Evolutionary conservation across 768 basidiomycete genomes (phyloP), one percentile per base, ranked within the genome.

Genomic region (Mycena crocata): DNA sequence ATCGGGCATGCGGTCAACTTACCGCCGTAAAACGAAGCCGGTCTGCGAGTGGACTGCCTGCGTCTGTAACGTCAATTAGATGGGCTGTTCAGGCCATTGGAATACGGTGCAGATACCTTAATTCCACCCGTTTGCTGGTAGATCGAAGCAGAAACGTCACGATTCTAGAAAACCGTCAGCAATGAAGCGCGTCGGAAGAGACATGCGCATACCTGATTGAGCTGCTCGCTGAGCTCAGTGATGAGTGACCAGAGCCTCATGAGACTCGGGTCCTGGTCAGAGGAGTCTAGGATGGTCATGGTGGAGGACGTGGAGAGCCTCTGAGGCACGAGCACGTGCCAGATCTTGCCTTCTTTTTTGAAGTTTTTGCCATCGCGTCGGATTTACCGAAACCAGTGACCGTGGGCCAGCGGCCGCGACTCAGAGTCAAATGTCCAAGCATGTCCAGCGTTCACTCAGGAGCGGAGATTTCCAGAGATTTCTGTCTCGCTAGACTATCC

Each of bases 1-100:
- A n/a, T n/a, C 34, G 39, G 31, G 5, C 21, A 42, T 61, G 17
- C 21, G n/a, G 39, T 30, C 56, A 48, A 23, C 87, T 32, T 68
- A 91, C 92, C 91, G 86, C 66, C 96, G 86, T 44, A 99, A 79
- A 12, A 96, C 95, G 78, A 96, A 98, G 2, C 97, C 96, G 1
- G 94, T 93, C 70, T 96, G 93, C 23, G 92, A 88, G 78, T 98
- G 94, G 8, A 94, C 82, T 8, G 96, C 93, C 79, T 97, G 95
- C 17, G 86, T 88, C 94, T 96, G 77, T 6, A 52, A 40, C 19
- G 9, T 34, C 49, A 40, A 57, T 35, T 37, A 32, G 46, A 35
- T 49, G 34, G 44, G 59, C 40, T 66, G 32, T 39, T 48, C 40
- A 28, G 37, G 2, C 45, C 44, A 40, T 21, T 7, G 31, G 56